Conservation (phyloP, 2,329 filamentous ascomycete genomes). For the Fusarium tuaranense region DNA sequence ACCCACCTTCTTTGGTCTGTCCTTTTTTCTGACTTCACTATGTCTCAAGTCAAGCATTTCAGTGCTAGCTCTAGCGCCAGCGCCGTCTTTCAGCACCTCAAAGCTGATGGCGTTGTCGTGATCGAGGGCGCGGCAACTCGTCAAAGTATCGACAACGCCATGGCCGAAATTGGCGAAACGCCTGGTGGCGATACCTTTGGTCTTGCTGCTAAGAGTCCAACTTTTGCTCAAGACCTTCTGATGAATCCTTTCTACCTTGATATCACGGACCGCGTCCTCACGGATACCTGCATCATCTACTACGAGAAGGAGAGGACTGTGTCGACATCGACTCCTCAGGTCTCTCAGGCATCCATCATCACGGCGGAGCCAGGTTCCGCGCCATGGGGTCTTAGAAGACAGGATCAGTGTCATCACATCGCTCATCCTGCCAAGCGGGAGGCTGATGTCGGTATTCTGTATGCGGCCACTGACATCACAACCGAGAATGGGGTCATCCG, state of each 20-base stretch:
- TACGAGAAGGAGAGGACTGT: not conserved
- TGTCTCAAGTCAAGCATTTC: slow-evolving; percentile 9
- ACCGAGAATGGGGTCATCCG: not conserved
- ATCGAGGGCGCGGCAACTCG: not conserved
- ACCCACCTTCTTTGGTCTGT: not conserved
- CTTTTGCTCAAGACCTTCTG: not conserved
- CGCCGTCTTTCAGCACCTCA: not conserved
- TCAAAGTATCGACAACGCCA: not conserved
- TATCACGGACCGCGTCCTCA: not conserved
- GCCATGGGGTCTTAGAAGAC: not conserved
- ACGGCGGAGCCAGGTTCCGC: not conserved
- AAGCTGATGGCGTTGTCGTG: slow-evolving; percentile 3
- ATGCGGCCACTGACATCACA: not conserved
- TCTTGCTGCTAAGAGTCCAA: slow-evolving; percentile 6
- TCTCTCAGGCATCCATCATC: not conserved
- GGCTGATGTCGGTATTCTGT: slow-evolving; percentile 2
- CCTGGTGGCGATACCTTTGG: not conserved
- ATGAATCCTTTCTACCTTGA: slow-evolving; percentile 2
- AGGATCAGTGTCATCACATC: slow-evolving; percentile 8
- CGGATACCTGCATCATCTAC: not conserved
- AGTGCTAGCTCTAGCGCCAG: not conserved
- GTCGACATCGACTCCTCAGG: slow-evolving; percentile 1
- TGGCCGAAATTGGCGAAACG: not conserved
- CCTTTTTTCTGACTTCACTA: not conserved
- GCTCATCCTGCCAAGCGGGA: slow-evolving; percentile 7